Base-by-base conservation (phyloP, 1,284 basidiomycete genomes). In the Leccinum pallidistipes region DNA sequence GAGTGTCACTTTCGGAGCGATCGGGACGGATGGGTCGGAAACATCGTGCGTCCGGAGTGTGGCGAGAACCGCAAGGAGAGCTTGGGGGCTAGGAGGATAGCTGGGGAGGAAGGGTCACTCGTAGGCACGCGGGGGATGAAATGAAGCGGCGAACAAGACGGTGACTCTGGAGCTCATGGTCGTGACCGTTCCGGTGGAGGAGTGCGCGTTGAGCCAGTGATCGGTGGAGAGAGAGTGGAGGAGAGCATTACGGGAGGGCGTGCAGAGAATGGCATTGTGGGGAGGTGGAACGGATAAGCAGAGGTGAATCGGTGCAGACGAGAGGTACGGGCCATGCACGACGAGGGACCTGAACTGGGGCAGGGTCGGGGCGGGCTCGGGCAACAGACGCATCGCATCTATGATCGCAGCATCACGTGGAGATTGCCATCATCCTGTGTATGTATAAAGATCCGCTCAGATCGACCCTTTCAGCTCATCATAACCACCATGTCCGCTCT, bases 71-170 rank as follows among this genome's bases (percentile, higher is more conserved):
- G 85, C 74, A 7, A 79, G 76, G 32, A 90, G 75, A 68, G 91
- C 88, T 8, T 80, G 76, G 16, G 84, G 78, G 8, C 82, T 85
- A 12, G 83, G 81, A 7, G 89, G 87, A 71, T 91, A 92, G 65
- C 90, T 92, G 66, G 9, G 43, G 34, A 57, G 57, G 58, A 52
- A 66, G 59, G 53, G 59, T 58, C 56, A 61, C 43, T 55, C 36
- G 62, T 49, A 58, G 59, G 56, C 40, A 51, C 31, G 51, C 14
- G 50, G 18, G 54, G 8, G 64, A 51, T 47, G 38, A 43, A 54
- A 65, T 65, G 54, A 57, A 64, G 55, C 54, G 45, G 81, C 84
- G 62, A 66, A 90, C 88, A 85, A 81, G 54, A 88, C 74, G 24
- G 82, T 77, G 47, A 84, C 78, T 47, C 79, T 79, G 10, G 80